Base-by-base conservation (phyloP, 2,329 filamentous ascomycete genomes). In the Pseudocercospora pini-densiflorae region DNA sequence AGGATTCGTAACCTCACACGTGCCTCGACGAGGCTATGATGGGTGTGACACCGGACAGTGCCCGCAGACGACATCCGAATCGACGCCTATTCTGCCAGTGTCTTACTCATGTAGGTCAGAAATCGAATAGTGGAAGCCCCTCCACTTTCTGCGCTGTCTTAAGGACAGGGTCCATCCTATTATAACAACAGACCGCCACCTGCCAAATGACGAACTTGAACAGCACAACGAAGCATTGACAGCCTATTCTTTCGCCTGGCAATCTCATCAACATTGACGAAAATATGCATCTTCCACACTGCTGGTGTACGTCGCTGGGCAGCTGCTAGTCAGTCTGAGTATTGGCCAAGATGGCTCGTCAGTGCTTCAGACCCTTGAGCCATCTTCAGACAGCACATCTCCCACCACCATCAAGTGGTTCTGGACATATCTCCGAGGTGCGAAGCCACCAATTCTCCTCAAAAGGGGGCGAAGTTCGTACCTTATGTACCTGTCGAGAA, bases 71-170 rank as follows among this genome's bases (percentile, higher is more conserved):
- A 58, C 19, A 40, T 58, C 54, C 54, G 54, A 2, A 58, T 23
- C 54, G 54, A 58, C 49, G 12, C 49, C 49, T 53, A 21, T 47
- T 23, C 21, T 23, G 45, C 45, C 45, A 19, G 14, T 47, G n/a
- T 5, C 47, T 27, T 51, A 51, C 23, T 51, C 47, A 14, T 24
- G 47, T 6, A 51, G 14, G 9, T 51, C n/a, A 49, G 45, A 9
- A 49, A 23, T 49, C 45, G 10, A 23, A 19, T 16, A 49, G 7
- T 49, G 45, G 45, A 19, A 31, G n/a, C 40, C 31, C 21, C 58
- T 47, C 36, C 40, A 60, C 36, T 40, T 59, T 45, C 58, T 60
- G 58, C 43, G 58, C 58, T 60, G 58, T 60, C 58, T 29, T 47
- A 31, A 59, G 12, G 43, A n/a, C 58, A 60, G 29, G 58, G 40